phyloP scores from a whole-genome alignment of 2,329 filamentous ascomycete species.

The Colletotrichum sp. region DNA sequence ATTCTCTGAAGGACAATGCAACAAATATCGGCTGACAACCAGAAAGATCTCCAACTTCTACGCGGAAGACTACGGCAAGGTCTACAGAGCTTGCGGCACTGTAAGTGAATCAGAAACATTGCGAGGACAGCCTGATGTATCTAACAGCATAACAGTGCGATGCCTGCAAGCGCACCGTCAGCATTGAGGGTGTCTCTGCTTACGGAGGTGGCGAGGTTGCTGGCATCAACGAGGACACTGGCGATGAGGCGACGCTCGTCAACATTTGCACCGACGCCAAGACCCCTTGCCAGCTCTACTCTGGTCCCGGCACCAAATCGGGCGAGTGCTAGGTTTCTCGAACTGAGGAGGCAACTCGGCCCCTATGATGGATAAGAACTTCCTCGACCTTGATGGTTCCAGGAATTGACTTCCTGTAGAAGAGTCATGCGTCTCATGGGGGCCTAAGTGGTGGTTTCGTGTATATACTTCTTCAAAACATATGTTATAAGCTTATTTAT shows the following conservation, averaged over 20 bases:
- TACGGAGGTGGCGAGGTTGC: conserved; percentile 42
- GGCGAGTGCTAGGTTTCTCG: conserved; percentile 8
- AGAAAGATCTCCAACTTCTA: conserved; percentile 43
- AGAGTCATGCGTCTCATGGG: neutral
- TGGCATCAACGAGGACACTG: conserved; percentile 47
- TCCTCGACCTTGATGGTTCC: neutral
- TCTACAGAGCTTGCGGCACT: conserved; percentile 29
- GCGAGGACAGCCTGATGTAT: neutral
- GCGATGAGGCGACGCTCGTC: conserved; percentile 32
- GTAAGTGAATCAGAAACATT: conserved; percentile 4
- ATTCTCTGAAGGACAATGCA: neutral
- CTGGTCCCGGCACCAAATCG: conserved; percentile 33
- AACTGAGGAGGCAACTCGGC: neutral
- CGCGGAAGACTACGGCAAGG: conserved; percentile 52
- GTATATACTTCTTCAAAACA: conserved; percentile 1
- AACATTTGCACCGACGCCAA: conserved; percentile 31
- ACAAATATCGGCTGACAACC: neutral
- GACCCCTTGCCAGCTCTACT: conserved; percentile 28
- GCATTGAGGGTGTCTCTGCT: conserved; percentile 45
- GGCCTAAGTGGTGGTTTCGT: neutral
- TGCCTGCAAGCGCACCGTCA: conserved; percentile 46
- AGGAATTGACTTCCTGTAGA: neutral
- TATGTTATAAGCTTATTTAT: neutral
- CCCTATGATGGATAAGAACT: neutral
- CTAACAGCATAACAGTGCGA: neutral